phyloP scores from a whole-genome alignment of 1,284 basidiomycete genomes.

The Moesziomyces sp. region DNA sequence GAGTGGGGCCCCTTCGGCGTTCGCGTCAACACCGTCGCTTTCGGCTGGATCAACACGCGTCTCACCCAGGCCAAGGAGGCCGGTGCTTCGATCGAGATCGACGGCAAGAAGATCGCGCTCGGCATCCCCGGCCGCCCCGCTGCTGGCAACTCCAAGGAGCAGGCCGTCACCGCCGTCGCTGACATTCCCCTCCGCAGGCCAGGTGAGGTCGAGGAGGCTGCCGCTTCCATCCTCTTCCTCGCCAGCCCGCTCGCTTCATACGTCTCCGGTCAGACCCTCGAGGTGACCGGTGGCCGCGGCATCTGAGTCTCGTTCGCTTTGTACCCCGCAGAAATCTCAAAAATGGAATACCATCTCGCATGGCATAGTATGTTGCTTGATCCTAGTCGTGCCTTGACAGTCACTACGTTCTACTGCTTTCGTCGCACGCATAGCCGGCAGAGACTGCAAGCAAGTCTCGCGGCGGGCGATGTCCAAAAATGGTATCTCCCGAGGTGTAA shows the following conservation, averaged over 20 bases:
- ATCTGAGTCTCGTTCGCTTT: constrained; percentile 25
- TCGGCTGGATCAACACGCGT: constrained; percentile 77
- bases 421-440: not conserved
- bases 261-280: constrained; percentile 81
- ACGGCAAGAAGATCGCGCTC: constrained; percentile 83
- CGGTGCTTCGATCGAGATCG: constrained; percentile 80
- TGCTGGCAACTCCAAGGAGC: constrained; percentile 76
- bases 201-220: constrained; percentile 81
- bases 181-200: constrained; percentile 80
- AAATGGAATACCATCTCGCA: not conserved
- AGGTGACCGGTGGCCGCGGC: constrained; percentile 62
- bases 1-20: constrained; percentile 87
- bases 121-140: constrained; percentile 70
- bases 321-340: not conserved
- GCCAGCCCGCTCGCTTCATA: constrained; percentile 81
- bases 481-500: not conserved
- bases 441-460: too few relatives aligned
- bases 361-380: too few relatives aligned
- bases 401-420: too few relatives aligned
- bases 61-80: constrained; percentile 80
- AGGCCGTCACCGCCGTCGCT: constrained; percentile 69
- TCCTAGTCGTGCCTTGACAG: too few relatives aligned
- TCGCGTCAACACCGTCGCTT: constrained; percentile 78
- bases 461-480: not conserved
- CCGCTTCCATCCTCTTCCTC: constrained; percentile 69